Percentiles rank a stretch among this genome's conserved stretches.
phyloP scores from a whole-genome alignment of 2,329 filamentous ascomycete species.

The Pyrenophora seminiperda region DNA sequence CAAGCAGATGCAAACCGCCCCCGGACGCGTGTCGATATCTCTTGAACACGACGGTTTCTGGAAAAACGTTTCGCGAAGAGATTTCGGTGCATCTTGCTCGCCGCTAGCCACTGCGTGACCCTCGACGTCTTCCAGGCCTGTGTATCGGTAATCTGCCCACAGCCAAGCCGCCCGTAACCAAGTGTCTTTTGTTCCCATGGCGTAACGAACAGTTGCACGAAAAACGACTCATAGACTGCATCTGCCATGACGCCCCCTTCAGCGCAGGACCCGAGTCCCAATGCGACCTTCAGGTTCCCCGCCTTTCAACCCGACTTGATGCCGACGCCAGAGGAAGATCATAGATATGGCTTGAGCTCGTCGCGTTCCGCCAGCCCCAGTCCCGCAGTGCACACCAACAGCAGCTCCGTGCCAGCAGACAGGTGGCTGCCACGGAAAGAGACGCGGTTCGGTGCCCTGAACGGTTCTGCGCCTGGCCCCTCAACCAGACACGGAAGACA shows the following conservation, averaged over 20 bases:
- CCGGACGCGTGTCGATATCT: slow-evolving; percentile 30
- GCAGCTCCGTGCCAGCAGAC: slow-evolving; percentile 51
- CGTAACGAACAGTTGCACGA: slow-evolving; percentile 32
- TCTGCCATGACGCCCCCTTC: slow-evolving; percentile 39
- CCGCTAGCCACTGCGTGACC: slow-evolving; percentile 4
- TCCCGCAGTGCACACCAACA: slow-evolving; percentile 28
- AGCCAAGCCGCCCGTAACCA: background rate
- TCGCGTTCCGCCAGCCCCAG: slow-evolving; percentile 43
- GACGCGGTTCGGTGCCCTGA: slow-evolving; percentile 53
- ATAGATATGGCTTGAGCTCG: slow-evolving; percentile 37
- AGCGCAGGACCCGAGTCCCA: slow-evolving; percentile 37
- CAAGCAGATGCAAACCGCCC: slow-evolving; percentile 26
- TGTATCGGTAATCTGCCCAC: slow-evolving; percentile 4
- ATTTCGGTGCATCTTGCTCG: slow-evolving; percentile 1
- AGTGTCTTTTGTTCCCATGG: slow-evolving; percentile 31
- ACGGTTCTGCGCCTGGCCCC: slow-evolving; percentile 41
- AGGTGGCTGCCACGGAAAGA: slow-evolving; percentile 67
- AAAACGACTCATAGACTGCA: slow-evolving; percentile 16
- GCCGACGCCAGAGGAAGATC: slow-evolving; percentile 46
- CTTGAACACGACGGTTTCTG: slow-evolving; percentile 19
- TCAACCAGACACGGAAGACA: slow-evolving; percentile 66
- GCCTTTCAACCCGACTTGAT: slow-evolving; percentile 52
- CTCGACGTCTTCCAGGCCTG: background rate
- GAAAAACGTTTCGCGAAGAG: slow-evolving; percentile 6
- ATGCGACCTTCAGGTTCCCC: slow-evolving; percentile 53